Percentiles rank a stretch among this genome's conserved stretches.
Evolutionary conservation across 352 stramenopile species (phyloP).

Genomic region (Elongisporangium senticosum): DNA sequence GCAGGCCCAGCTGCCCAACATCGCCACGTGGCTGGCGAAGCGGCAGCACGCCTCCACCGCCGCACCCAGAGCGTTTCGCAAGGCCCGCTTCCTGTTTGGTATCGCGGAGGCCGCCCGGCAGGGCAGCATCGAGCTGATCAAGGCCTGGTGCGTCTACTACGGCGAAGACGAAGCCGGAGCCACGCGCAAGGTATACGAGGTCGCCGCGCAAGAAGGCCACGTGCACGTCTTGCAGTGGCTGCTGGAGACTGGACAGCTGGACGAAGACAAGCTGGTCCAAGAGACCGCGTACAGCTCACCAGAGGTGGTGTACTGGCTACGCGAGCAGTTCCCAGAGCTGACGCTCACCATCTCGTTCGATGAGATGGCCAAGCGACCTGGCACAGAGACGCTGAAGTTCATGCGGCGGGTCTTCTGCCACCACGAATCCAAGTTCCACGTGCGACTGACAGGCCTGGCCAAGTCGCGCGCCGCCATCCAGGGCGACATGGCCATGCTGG

Average conservation of each 20-base stretch:
- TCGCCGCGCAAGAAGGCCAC: conserved; percentile 16
- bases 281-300: not conserved
- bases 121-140: not conserved
- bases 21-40: not conserved
- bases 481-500: not conserved
- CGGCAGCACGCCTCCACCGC: not conserved
- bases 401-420: not conserved
- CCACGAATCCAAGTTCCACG: not conserved
- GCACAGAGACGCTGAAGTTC: not conserved
- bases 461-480: not conserved
- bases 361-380: not conserved
- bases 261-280: not conserved
- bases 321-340: not conserved
- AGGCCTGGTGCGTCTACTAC: not conserved
- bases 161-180: not conserved
- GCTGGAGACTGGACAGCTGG: conserved; percentile 2
- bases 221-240: conserved; percentile 29
- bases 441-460: not conserved
- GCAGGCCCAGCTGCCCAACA: not conserved
- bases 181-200: not conserved
- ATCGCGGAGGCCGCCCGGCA: not conserved
- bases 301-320: not conserved
- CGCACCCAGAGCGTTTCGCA: not conserved
- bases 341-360: not conserved
- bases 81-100: not conserved